These are phyloP conservation scores for Trichoderma lentiforme DNA, from an alignment of 2,329 filamentous ascomycete genomes.

Conservation along the genomic window DNA sequence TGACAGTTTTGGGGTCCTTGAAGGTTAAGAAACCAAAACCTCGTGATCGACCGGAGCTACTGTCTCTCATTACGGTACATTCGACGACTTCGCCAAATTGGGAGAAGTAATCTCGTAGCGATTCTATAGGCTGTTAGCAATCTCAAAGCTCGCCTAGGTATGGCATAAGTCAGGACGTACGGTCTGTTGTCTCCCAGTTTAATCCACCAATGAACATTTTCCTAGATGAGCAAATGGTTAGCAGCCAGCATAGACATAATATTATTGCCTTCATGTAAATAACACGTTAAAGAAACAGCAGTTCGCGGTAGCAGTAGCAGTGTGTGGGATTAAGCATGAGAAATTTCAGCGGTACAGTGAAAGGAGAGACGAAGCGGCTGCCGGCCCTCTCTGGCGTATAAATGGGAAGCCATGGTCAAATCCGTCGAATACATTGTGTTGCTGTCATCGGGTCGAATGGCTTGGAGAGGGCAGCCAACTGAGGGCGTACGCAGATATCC, in stretches of 20 bases:
- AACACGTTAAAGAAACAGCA: not conserved
- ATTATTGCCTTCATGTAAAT: not conserved
- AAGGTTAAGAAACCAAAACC: conserved; percentile 98
- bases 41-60: conserved; percentile 85
- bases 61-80: conserved; percentile 99
- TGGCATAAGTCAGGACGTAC: conserved; percentile 54
- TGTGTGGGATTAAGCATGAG: not conserved
- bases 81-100: conserved; percentile 97
- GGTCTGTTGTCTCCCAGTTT: conserved; percentile 98
- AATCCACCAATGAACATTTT: conserved; percentile 99
- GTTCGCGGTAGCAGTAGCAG: not conserved
- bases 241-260: not conserved
- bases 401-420: not conserved
- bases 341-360: not conserved
- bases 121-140: conserved; percentile 59
- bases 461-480: not conserved
- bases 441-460: not conserved
- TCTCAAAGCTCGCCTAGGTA: conserved; percentile 15
- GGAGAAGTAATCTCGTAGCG: conserved; percentile 92
- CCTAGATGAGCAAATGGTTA: conserved; percentile 46
- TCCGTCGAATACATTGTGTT: not conserved
- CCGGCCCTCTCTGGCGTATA: not conserved
- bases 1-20: conserved; percentile 95
- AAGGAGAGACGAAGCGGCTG: not conserved
- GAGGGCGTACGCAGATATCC: conserved; percentile 2